Conservation (phyloP, 495 filamentous ascomycete genomes). For the Durotheca rogersii region DNA sequence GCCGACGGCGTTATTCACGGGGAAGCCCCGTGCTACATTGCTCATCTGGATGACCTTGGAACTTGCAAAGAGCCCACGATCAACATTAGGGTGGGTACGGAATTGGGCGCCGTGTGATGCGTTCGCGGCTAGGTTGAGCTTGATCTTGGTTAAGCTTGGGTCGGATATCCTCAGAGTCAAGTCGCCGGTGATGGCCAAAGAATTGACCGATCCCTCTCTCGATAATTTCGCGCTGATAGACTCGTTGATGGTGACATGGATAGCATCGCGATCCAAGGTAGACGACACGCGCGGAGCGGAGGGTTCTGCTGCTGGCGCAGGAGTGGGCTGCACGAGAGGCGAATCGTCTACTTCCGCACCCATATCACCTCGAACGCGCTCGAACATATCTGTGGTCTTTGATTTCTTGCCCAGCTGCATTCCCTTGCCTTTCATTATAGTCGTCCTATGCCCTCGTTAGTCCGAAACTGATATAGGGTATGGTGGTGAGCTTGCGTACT, state of each 20-base stretch:
- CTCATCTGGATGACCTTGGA: slow-evolving; percentile 80
- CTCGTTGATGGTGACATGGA: slow-evolving; percentile 85
- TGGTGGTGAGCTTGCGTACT: slow-evolving; percentile 49
- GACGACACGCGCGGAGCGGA: slow-evolving; percentile 61
- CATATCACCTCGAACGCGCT: slow-evolving; percentile 86
- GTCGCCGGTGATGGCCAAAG: slow-evolving; percentile 85
- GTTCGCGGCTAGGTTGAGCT: slow-evolving; percentile 72
- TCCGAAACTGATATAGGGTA: neutral
- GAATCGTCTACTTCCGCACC: slow-evolving; percentile 74
- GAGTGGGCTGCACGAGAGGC: slow-evolving; percentile 70
- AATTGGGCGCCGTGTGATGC: slow-evolving; percentile 80
- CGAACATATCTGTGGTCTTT: slow-evolving; percentile 93
- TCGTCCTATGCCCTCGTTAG: slow-evolving; percentile 41
- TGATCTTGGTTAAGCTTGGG: slow-evolving; percentile 81
- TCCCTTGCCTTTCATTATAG: slow-evolving; percentile 84
- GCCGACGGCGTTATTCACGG: slow-evolving; percentile 83
- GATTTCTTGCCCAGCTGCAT: slow-evolving; percentile 99
- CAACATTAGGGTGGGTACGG: slow-evolving; percentile 92
- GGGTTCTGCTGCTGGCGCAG: slow-evolving; percentile 58
- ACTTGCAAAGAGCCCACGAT: slow-evolving; percentile 77
- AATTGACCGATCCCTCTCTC: slow-evolving; percentile 79
- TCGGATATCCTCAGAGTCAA: slow-evolving; percentile 86
- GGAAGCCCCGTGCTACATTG: slow-evolving; percentile 82
- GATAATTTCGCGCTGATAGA: slow-evolving; percentile 83
- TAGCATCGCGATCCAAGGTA: slow-evolving; percentile 70